These are phyloP conservation scores for Trifolium fragiferum DNA, from an alignment of 306 rosid species.

Conservation along the genomic window DNA sequence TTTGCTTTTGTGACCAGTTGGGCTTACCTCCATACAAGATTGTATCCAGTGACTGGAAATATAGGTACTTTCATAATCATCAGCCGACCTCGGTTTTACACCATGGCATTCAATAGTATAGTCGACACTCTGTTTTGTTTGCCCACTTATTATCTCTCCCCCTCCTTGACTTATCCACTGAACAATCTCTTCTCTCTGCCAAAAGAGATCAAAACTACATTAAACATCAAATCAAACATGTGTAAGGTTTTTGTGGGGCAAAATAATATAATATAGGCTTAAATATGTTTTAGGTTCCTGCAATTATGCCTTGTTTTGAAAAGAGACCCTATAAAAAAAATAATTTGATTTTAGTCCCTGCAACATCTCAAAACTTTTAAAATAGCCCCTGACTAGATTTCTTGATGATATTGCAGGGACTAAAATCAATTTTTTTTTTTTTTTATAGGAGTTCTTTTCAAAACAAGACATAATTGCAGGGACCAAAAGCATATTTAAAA, in stretches of 20 bases:
- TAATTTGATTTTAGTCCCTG: too few relatives aligned
- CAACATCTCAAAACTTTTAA: too few relatives aligned
- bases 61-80: constrained; percentile 42
- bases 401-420: too few relatives aligned
- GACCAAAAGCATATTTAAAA: too few relatives aligned
- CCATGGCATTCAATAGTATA: constrained; percentile 86
- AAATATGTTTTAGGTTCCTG: too few relatives aligned
- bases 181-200: constrained; percentile 79
- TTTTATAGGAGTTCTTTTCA: too few relatives aligned
- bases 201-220: constrained; percentile 44
- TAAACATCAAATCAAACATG: constrained; percentile 16
- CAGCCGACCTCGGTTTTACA: constrained; percentile 41
- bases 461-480: too few relatives aligned
- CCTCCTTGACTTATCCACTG: constrained; percentile 91
- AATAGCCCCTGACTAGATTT: too few relatives aligned
- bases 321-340: too few relatives aligned
- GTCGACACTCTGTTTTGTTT: constrained; percentile 54
- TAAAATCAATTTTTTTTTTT: too few relatives aligned
- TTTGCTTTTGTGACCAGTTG: too few relatives aligned
- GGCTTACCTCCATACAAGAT: constrained; percentile 82
- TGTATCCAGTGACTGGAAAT: constrained; percentile 96
- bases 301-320: too few relatives aligned
- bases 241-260: not conserved
- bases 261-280: constrained; percentile 6
- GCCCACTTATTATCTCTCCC: constrained; percentile 67